Conservation (phyloP, 2,329 filamentous ascomycete genomes). For the Xylariaceae sp. region DNA sequence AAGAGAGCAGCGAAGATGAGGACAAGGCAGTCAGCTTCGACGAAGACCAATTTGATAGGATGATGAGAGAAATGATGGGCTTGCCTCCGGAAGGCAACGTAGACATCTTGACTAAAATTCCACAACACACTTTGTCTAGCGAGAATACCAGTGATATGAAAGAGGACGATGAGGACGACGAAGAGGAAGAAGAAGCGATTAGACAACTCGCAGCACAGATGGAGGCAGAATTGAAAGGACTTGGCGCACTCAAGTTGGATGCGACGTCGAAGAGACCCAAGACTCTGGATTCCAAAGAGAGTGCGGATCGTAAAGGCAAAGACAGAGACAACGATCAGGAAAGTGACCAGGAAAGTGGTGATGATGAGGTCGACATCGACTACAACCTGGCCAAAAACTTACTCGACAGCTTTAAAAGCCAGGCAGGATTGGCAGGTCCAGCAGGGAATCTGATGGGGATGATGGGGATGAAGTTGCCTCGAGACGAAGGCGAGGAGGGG, state of each 20-base stretch:
- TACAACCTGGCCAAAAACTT: constrained; percentile 86
- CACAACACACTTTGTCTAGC: constrained; percentile 6
- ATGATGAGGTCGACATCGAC: constrained; percentile 68
- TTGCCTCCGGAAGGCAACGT: constrained; percentile 36
- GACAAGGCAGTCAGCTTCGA: constrained; percentile 75
- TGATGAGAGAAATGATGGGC: constrained; percentile 93
- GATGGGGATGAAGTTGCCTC: constrained; percentile 76
- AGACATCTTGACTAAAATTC: constrained; percentile 4
- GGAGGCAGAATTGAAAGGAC: constrained; percentile 64
- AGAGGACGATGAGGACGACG: constrained; percentile 32
- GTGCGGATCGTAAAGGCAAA: constrained; percentile 17
- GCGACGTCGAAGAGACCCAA: constrained; percentile 31
- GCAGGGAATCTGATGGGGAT: constrained; percentile 80
- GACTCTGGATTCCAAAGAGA: constrained; percentile 29
- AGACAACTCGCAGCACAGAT: constrained; percentile 60
- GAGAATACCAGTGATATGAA: neutral
- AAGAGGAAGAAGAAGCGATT: constrained; percentile 57
- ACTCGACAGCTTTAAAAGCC: constrained; percentile 86
- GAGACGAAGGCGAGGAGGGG: constrained; percentile 61
- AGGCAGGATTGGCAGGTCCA: constrained; percentile 79
- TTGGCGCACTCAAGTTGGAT: constrained; percentile 59
- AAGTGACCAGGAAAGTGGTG: constrained; percentile 42
- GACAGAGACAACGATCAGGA: constrained; percentile 26
- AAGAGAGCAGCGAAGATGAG: constrained; percentile 56
- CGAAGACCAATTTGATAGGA: constrained; percentile 74